These are phyloP conservation scores for Tilletia caries DNA, from an alignment of 1,284 basidiomycete genomes.

Conservation along the genomic window DNA sequence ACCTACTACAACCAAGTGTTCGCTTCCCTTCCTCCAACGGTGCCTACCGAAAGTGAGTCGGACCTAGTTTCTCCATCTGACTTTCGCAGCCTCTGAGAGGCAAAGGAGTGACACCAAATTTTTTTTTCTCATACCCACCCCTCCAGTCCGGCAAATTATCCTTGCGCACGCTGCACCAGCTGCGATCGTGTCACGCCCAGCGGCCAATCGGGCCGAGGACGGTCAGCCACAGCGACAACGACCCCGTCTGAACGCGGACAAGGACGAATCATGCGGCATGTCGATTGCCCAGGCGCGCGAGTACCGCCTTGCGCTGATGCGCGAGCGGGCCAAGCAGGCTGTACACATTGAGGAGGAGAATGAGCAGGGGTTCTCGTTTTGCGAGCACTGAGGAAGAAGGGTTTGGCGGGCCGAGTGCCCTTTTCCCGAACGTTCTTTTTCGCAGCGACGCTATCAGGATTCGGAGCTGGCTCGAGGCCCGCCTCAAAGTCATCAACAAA, in stretches of 20 bases:
- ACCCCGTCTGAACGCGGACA: neutral
- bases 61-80: neutral
- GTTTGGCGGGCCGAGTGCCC: too few species aligned
- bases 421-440: too few species aligned
- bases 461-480: too few species aligned
- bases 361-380: neutral
- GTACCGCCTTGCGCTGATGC: conserved; percentile 5
- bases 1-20: neutral
- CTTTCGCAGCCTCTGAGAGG: too few species aligned
- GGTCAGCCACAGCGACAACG: neutral
- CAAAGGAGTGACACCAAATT: too few species aligned
- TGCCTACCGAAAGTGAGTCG: neutral
- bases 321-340: neutral
- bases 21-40: neutral
- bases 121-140: neutral
- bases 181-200: neutral
- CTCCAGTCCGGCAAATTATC: neutral
- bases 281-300: neutral
- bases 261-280: conserved; percentile 2
- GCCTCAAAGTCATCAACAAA: too few species aligned
- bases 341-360: neutral
- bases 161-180: neutral
- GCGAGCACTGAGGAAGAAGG: neutral
- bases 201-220: neutral
- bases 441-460: too few species aligned